These are phyloP conservation scores for Ceratocystis diversiconidia DNA, from an alignment of 2,329 filamentous ascomycete species.

Conservation along the genomic window DNA sequence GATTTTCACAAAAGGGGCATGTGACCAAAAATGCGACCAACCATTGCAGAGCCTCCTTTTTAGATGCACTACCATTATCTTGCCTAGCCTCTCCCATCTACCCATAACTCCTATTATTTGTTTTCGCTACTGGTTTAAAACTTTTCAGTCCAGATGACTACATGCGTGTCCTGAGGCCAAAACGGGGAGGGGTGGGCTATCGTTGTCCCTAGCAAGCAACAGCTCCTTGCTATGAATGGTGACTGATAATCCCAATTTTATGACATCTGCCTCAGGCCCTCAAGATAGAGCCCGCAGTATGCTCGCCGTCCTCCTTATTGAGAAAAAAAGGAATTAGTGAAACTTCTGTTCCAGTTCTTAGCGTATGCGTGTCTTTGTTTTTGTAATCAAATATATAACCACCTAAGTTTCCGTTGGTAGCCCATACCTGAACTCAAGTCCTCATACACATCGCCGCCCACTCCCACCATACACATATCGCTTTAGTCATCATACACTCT, in stretches of 20 bases:
- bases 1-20: background rate
- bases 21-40: background rate
- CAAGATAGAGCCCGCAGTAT: background rate
- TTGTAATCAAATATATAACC: background rate
- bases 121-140: background rate
- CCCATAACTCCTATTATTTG: background rate
- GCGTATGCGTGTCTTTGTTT: background rate
- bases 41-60: background rate
- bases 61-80: background rate
- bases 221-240: background rate
- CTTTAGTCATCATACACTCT: background rate
- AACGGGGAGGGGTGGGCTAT: background rate
- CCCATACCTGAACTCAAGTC: background rate
- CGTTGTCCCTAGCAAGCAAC: background rate
- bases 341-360: background rate
- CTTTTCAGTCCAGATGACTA: background rate
- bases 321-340: background rate
- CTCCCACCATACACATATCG: background rate
- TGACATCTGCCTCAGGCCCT: background rate
- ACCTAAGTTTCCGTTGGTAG: background rate
- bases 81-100: background rate
- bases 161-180: constrained; percentile 1
- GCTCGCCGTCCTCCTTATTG: background rate
- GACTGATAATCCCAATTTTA: background rate
- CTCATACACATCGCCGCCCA: background rate